phyloP scores from a whole-genome alignment of 2,329 filamentous ascomycete genomes.

The Fusarium sp. region DNA sequence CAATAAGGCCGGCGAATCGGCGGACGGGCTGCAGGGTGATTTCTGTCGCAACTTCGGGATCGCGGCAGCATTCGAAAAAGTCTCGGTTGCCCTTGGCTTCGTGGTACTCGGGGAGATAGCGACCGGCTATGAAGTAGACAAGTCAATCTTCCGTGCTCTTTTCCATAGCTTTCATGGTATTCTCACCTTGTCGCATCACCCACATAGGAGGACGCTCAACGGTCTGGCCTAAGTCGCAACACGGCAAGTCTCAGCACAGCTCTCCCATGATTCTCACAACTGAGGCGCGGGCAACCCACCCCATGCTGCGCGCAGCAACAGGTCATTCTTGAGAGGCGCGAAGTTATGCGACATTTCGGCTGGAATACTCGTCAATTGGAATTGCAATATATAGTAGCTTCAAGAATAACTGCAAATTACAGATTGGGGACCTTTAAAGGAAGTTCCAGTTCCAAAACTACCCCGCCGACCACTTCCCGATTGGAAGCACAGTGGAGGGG shows the following conservation, averaged over 20 bases:
- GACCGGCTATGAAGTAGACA: constrained; percentile 75
- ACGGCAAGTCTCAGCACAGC: constrained; percentile 42
- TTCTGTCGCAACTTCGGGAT: constrained; percentile 91
- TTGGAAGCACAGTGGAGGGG: constrained; percentile 31
- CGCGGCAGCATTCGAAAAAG: constrained; percentile 98
- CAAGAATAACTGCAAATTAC: constrained; percentile 26
- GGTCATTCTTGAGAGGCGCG: constrained; percentile 90
- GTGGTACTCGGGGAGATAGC: constrained; percentile 98
- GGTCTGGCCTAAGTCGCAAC: constrained; percentile 75
- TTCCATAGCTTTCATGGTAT: constrained; percentile 6
- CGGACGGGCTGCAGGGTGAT: constrained; percentile 96
- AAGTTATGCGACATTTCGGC: constrained; percentile 78
- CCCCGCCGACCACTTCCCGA: constrained; percentile 36
- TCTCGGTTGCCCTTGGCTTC: constrained; percentile 91
- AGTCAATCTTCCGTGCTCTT: constrained; percentile 10
- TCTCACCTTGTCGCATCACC: constrained; percentile 97
- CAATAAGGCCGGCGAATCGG: constrained; percentile 89
- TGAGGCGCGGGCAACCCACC: constrained; percentile 67
- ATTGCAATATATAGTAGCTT: constrained; percentile 14
- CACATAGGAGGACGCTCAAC: constrained; percentile 96
- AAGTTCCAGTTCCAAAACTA: constrained; percentile 19
- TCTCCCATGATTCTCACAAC: constrained; percentile 27
- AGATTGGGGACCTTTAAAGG: constrained; percentile 26
- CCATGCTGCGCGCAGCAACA: constrained; percentile 90
- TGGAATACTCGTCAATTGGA: constrained; percentile 2